Base-by-base conservation (phyloP, 345 rosid genomes). In the Reutealis trisperma region DNA sequence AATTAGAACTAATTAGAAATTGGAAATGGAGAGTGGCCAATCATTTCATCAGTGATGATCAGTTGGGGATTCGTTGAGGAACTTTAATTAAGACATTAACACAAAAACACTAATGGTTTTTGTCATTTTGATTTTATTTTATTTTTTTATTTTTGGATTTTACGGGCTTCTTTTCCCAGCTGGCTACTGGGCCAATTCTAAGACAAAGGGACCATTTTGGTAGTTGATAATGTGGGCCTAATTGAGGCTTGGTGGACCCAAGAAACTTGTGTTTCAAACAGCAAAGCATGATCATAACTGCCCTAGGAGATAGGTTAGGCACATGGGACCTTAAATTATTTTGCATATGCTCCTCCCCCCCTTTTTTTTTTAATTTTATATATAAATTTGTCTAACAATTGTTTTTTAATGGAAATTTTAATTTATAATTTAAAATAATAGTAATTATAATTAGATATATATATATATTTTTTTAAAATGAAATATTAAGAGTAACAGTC, bases 131-230 rank as follows among this genome's bases (percentile, higher is more conserved):
- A 14, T 54, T 18, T n/a, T n/a, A n/a, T n/a, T n/a, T n/a, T n/a
- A n/a, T 18, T 54, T 47, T 47, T 47, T 5, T 0, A 14, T 25
- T 62, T 64, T 67, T 64, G 52, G 62, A 41, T 25, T 73, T 66
- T 24, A 64, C 73, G 85, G 80, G 71, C 71, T 52, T 68, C 67
- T 15, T 37, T 37, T 37, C 66, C 51, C 7, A 80, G 41, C 82
- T 78, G 80, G 74, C 42, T 22, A 34, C 34, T 41, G 75, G 84
- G 72, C 77, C 77, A 63, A 57, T 34, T n/a, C n/a, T 51, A 68
- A 25, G 8, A 21, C 5, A 3, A 30, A 24, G 66, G 5, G 52
- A 65, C 44, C 67, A 71, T 47, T 75, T 62, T 22, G 9, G 49
- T 37, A 9, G 25, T 60, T 24, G 61, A 30, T 67, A n/a, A 30